phyloP scores from a whole-genome alignment of 805 yeast species.

The Nakazawaea anatomiae region DNA sequence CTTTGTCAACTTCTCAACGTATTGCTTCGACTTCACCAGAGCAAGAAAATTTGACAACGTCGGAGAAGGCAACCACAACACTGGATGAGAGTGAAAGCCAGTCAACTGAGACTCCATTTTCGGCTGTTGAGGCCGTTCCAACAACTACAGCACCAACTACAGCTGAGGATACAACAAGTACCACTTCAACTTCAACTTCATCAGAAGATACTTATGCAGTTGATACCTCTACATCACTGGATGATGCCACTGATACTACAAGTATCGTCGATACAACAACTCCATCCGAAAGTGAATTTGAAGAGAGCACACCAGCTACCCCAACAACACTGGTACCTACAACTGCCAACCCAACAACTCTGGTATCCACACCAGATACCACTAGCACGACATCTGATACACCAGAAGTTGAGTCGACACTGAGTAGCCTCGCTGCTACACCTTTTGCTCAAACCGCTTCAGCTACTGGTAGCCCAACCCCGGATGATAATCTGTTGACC shows the following conservation, averaged over 20 bases:
- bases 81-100: neutral
- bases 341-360: too few relatives aligned
- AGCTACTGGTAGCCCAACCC: too few relatives aligned
- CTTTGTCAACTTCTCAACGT: too few relatives aligned
- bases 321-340: neutral
- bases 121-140: neutral
- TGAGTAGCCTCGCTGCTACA: neutral
- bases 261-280: too few relatives aligned
- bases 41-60: too few relatives aligned
- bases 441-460: neutral
- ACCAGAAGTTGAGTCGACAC: neutral
- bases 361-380: too few relatives aligned
- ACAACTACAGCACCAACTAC: neutral
- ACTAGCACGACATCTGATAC: too few relatives aligned
- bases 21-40: too few relatives aligned
- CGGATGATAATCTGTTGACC: neutral
- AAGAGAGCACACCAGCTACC: too few relatives aligned
- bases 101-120: neutral
- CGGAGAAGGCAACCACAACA: neutral
- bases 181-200: neutral
- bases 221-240: neutral
- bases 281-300: too few relatives aligned
- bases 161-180: neutral
- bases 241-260: neutral
- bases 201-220: neutral